A percentile compares a stretch with the other conserved stretches of the same genome.
Conservation (phyloP, 805 yeast genomes). For the Ogataea salicorniae region DNA sequence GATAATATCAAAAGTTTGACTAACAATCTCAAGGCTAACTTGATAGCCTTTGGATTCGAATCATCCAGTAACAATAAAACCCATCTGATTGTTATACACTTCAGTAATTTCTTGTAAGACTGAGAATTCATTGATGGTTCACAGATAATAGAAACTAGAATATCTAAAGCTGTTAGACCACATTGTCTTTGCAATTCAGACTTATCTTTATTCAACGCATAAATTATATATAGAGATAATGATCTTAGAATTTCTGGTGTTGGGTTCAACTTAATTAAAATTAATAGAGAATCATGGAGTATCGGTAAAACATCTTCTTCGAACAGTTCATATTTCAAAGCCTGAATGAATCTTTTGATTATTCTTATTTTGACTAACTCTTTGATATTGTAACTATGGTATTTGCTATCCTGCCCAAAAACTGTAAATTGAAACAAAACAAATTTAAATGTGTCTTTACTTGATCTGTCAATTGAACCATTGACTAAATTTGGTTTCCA, state of each 20-base stretch:
- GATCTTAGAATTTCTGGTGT: conserved; percentile 51
- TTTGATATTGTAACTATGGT: conserved; percentile 43
- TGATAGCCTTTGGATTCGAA: conserved; percentile 32
- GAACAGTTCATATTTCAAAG: conserved; percentile 38
- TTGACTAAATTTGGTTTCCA: conserved; percentile 36
- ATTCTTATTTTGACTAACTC: conserved; percentile 49
- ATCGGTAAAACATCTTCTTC: conserved; percentile 33
- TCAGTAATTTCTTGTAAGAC: conserved; percentile 36
- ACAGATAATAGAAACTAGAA: conserved; percentile 36
- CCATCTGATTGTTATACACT: conserved; percentile 64
- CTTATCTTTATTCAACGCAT: conserved; percentile 34
- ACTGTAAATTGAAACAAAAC: conserved; percentile 55
- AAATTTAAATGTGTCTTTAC: conserved; percentile 43
- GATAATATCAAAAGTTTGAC: conserved; percentile 42
- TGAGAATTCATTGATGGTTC: conserved; percentile 26
- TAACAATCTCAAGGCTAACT: conserved; percentile 39
- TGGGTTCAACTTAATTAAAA: conserved; percentile 41
- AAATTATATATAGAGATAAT: conserved; percentile 47
- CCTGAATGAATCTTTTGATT: conserved; percentile 42
- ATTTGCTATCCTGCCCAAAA: conserved; percentile 49
- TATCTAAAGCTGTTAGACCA: conserved; percentile 33
- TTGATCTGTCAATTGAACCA: conserved; percentile 14
- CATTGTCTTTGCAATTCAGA: conserved; percentile 21
- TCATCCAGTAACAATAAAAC: conserved; percentile 47
- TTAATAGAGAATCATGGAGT: conserved; percentile 35